phyloP scores from a whole-genome alignment of 2,329 filamentous ascomycete genomes.

The Boeremia exigua region DNA sequence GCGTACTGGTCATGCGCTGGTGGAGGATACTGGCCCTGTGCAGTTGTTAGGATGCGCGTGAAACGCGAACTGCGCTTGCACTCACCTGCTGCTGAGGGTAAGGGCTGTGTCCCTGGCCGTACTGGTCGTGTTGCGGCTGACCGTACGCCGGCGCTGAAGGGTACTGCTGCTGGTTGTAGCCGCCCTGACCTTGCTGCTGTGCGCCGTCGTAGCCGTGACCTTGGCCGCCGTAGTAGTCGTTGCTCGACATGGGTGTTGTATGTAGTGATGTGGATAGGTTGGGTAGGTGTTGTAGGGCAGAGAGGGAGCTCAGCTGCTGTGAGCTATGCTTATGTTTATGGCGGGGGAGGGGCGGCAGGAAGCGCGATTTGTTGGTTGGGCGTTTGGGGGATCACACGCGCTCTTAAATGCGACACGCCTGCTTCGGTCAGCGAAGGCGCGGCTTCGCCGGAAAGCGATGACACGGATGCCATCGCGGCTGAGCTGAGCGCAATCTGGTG shows the following conservation, averaged over 20 bases:
- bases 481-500: constrained; percentile 20
- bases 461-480: constrained; percentile 26
- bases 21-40: constrained; percentile 37
- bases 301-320: constrained; percentile 12
- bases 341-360: constrained; percentile 28
- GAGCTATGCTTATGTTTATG: constrained; percentile 22
- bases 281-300: constrained; percentile 6
- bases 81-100: constrained; percentile 38
- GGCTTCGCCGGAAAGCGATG: constrained; percentile 8
- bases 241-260: constrained; percentile 26
- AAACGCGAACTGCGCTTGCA: constrained; percentile 16
- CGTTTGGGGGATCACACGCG: constrained; percentile 32
- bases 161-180: constrained; percentile 34
- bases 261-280: not conserved
- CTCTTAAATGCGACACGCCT: constrained; percentile 22
- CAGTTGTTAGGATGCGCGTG: constrained; percentile 19
- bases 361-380: constrained; percentile 21
- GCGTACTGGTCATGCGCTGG: constrained; percentile 38
- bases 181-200: constrained; percentile 33
- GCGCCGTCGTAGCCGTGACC: constrained; percentile 35
- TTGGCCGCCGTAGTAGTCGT: constrained; percentile 46
- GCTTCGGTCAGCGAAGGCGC: constrained; percentile 17
- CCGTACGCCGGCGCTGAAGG: constrained; percentile 25
- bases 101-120: constrained; percentile 36
- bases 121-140: constrained; percentile 38